Percentiles rank a stretch among this genome's conserved stretches.
phyloP scores from a whole-genome alignment of 345 rosid species.

The Cardamine occulta region DNA sequence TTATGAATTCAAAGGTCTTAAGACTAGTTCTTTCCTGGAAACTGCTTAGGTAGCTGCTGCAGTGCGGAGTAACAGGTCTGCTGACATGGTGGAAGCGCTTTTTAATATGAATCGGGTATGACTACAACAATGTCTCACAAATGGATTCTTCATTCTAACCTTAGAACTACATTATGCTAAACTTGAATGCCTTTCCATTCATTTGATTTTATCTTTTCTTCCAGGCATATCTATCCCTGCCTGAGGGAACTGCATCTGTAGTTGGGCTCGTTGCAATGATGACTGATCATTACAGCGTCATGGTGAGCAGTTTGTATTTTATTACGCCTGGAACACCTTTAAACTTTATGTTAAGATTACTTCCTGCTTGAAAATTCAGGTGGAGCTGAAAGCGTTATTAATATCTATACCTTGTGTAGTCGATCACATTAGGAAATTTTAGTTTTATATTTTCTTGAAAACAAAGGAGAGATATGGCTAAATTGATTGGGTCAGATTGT shows the following conservation, averaged over 20 bases:
- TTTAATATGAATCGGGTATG: constrained; percentile 78
- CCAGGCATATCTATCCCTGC: constrained; percentile 94
- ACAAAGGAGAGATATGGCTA: neutral
- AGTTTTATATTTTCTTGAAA: constrained; percentile 5
- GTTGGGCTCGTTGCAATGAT: constrained; percentile 96
- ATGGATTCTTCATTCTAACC: constrained; percentile 14
- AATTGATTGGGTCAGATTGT: constrained; percentile 5
- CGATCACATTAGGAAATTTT: neutral
- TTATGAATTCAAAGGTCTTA: constrained; percentile 7
- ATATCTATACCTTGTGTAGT: neutral
- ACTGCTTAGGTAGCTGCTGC: constrained; percentile 63
- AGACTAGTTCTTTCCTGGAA: constrained; percentile 14
- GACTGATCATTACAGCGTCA: constrained; percentile 86
- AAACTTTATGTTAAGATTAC: neutral
- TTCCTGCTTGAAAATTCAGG: constrained; percentile 7
- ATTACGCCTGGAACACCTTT: constrained; percentile 1
- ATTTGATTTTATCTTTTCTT: constrained; percentile 27
- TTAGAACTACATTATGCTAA: neutral
- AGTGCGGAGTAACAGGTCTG: constrained; percentile 64
- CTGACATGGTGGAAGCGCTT: constrained; percentile 90
- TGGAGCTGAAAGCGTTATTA: constrained; percentile 20
- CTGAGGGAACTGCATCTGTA: constrained; percentile 91
- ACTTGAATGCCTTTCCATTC: neutral
- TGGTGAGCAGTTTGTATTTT: constrained; percentile 54
- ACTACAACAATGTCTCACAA: constrained; percentile 4